phyloP scores from a whole-genome alignment of 441 rosid genomes.

The Syzygium malaccense region DNA sequence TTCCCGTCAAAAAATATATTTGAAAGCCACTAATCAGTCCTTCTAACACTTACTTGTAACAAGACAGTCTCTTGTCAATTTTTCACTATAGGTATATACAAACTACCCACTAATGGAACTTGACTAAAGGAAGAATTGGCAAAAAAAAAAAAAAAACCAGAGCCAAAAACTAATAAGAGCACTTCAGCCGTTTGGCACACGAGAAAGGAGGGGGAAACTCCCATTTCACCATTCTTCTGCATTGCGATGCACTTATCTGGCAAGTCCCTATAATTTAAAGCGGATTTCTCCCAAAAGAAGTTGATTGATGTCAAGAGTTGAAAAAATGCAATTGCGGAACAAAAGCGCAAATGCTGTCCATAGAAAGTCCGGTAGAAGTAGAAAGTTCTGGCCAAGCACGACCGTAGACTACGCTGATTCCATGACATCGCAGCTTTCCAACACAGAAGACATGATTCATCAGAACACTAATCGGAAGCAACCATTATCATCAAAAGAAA shows the following conservation, averaged over 20 bases:
- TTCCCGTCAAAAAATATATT: neutral
- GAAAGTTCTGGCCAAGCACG: neutral
- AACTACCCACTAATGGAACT: neutral
- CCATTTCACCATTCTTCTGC: neutral
- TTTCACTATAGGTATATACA: neutral
- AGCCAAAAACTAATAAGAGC: neutral
- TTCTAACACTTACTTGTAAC: neutral
- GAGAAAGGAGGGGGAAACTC: neutral
- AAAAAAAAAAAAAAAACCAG: neutral
- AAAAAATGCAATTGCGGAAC: neutral
- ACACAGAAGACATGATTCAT: neutral
- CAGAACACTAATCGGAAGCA: neutral
- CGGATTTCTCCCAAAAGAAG: neutral
- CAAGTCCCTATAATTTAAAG: neutral
- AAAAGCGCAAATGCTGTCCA: neutral
- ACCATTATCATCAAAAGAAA: neutral
- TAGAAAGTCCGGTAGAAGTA: neutral
- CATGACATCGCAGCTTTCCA: neutral
- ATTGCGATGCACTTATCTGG: neutral
- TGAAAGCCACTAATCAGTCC: neutral
- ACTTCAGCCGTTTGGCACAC: neutral
- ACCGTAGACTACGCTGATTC: neutral
- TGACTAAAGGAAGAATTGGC: neutral
- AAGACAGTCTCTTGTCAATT: neutral
- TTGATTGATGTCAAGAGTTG: neutral